Evolutionary conservation across 306 rosid genomes (phyloP).

Genomic region (Geum urbanum): DNA sequence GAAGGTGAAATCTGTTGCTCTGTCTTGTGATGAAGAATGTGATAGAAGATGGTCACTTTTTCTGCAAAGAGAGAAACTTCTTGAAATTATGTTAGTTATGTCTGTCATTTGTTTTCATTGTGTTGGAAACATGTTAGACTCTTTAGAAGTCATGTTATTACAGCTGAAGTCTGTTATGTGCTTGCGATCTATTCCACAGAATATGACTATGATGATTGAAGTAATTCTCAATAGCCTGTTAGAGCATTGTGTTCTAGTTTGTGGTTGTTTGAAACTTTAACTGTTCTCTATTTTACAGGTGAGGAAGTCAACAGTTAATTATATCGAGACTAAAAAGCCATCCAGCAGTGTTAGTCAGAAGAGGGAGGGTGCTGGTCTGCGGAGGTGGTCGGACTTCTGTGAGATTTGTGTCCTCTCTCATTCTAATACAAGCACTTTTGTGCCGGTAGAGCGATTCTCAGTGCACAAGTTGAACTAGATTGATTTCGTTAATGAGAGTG

Average conservation of each 20-base stretch:
- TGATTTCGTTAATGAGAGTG: slow-evolving; percentile 29
- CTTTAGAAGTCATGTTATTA: slow-evolving; percentile 1
- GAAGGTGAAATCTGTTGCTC: neutral
- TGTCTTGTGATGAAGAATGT: slow-evolving; percentile 7
- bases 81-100: neutral
- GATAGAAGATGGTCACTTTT: neutral
- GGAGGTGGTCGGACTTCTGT: slow-evolving; percentile 69
- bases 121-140: neutral
- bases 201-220: slow-evolving; percentile 1
- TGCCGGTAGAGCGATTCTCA: slow-evolving; percentile 27
- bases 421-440: slow-evolving; percentile 21
- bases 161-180: slow-evolving; percentile 8
- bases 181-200: neutral
- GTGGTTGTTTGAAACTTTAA: slow-evolving; percentile 10
- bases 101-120: neutral
- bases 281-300: slow-evolving; percentile 47
- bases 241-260: neutral
- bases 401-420: slow-evolving; percentile 73
- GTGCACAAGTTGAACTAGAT: slow-evolving; percentile 25
- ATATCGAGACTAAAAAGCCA: slow-evolving; percentile 16
- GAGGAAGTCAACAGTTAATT: slow-evolving; percentile 14
- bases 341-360: slow-evolving; percentile 28
- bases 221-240: neutral
- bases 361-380: slow-evolving; percentile 70
- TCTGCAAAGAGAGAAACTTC: neutral